Conservation (phyloP, 1,284 basidiomycete species). For the Bjerkandera adusta region DNA sequence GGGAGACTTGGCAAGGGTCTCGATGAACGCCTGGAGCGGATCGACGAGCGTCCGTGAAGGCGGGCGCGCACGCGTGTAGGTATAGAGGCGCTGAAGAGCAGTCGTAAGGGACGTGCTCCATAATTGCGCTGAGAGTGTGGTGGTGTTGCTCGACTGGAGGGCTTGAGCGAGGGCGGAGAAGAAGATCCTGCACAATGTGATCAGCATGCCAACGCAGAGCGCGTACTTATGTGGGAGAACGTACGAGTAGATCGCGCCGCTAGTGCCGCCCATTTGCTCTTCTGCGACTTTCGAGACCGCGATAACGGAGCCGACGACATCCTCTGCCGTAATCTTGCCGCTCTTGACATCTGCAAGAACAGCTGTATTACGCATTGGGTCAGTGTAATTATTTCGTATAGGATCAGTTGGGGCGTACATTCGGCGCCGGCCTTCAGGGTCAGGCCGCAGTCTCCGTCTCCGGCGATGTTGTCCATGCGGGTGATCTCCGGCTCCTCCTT, state of each 20-base stretch:
- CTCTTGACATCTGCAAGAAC: conserved; percentile 49
- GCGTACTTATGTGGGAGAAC: conserved; percentile 24
- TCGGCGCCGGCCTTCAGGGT: conserved; percentile 77
- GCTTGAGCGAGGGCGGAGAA: conserved; percentile 84
- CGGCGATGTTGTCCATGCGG: conserved; percentile 80
- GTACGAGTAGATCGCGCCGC: conserved; percentile 88
- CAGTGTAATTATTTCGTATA: not conserved
- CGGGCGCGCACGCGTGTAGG: conserved; percentile 85
- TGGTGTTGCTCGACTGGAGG: conserved; percentile 43
- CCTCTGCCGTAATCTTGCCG: conserved; percentile 53
- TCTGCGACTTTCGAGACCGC: conserved; percentile 76
- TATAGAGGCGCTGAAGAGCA: conserved; percentile 76
- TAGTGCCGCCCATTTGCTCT: conserved; percentile 90
- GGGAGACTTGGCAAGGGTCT: conserved; percentile 39
- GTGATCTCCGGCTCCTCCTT: conserved; percentile 87
- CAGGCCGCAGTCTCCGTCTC: conserved; percentile 78
- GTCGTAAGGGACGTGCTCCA: conserved; percentile 64
- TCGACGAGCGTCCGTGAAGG: conserved; percentile 92
- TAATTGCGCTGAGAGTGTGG: conserved; percentile 42
- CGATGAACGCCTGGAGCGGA: conserved; percentile 84
- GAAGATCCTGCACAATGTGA: conserved; percentile 64
- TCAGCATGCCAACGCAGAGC: not conserved
- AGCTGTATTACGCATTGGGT: conserved; percentile 30
- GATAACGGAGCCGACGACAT: conserved; percentile 66
- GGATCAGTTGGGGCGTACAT: conserved; percentile 30